Conservation (phyloP, 1,139 yeast species). For the Blastobotrys capitulatus region DNA sequence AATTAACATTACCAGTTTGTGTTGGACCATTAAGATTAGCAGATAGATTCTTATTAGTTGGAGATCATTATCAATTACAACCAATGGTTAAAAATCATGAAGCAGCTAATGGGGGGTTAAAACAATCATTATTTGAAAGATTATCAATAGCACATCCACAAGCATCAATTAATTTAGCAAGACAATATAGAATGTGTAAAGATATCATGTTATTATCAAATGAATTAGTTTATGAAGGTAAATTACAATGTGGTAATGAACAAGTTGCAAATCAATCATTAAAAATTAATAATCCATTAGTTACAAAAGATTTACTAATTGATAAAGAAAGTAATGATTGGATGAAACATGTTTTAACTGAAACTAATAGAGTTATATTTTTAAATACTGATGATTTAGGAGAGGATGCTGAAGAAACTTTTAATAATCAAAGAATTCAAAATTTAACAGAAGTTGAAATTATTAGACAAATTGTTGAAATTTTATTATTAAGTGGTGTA, state of each 20-base stretch:
- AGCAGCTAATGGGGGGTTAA: conserved; percentile 55
- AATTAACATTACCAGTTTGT: conserved; percentile 84
- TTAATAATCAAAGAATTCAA: conserved; percentile 59
- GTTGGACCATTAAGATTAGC: conserved; percentile 80
- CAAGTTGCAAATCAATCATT: conserved; percentile 56
- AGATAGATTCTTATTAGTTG: conserved; percentile 79
- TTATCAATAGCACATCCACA: conserved; percentile 69
- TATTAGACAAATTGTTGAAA: conserved; percentile 56
- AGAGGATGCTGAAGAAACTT: conserved; percentile 51
- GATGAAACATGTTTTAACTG: conserved; percentile 44
- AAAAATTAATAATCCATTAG: conserved; percentile 36
- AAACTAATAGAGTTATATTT: conserved; percentile 58
- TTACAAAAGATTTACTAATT: conserved; percentile 12
- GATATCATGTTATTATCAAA: conserved; percentile 86
- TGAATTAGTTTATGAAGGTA: conserved; percentile 66
- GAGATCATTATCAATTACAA: conserved; percentile 90
- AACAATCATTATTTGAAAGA: conserved; percentile 66
- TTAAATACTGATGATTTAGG: conserved; percentile 63
- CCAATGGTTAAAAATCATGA: conserved; percentile 66
- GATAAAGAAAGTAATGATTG: conserved; percentile 32
- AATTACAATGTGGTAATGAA: conserved; percentile 68
- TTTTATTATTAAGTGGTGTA: conserved; percentile 58
- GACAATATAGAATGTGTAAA: conserved; percentile 88
- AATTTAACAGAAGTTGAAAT: conserved; percentile 69
- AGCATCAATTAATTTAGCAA: conserved; percentile 65